Evolutionary conservation across 768 basidiomycete species (phyloP).

Genomic region (Lactifluus pinguis): DNA sequence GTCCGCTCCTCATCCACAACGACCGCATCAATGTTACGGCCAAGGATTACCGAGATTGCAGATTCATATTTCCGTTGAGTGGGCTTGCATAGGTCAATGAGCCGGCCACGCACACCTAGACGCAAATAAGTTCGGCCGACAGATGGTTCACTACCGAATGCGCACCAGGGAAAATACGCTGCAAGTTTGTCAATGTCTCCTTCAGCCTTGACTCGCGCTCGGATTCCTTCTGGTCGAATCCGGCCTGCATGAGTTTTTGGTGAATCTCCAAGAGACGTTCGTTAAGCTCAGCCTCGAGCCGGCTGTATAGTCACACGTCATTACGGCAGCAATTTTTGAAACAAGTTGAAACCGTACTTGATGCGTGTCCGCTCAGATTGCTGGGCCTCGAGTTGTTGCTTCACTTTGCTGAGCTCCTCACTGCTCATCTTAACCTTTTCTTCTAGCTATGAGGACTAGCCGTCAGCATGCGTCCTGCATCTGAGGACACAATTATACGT

Average conservation of each 20-base stretch:
- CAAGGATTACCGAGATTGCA: conserved; percentile 86
- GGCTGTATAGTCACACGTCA: conserved; percentile 36
- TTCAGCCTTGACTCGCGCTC: conserved; percentile 79
- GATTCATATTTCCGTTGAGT: conserved; percentile 86
- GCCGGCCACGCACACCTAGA: conserved; percentile 82
- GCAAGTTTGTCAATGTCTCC: conserved; percentile 75
- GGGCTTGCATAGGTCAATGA: conserved; percentile 92
- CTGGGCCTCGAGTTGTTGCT: conserved; percentile 76
- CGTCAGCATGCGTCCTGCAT: neutral
- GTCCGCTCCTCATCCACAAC: conserved; percentile 97
- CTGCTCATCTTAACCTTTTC: conserved; percentile 47
- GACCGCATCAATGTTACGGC: conserved; percentile 89
- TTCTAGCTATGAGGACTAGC: conserved; percentile 39
- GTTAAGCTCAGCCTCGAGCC: conserved; percentile 84
- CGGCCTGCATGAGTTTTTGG: conserved; percentile 80
- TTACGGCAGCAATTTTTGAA: neutral
- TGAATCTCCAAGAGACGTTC: conserved; percentile 82
- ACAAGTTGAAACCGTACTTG: conserved; percentile 38
- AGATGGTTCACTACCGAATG: neutral
- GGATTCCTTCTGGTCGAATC: conserved; percentile 78
- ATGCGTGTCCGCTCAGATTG: conserved; percentile 77
- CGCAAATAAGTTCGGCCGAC: neutral
- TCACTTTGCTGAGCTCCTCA: conserved; percentile 51
- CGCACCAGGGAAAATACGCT: conserved; percentile 82
- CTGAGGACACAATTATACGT: conserved; percentile 11